Conservation (phyloP, 176 grass and related monocot species). For the Bolboschoenus planiculmis region DNA sequence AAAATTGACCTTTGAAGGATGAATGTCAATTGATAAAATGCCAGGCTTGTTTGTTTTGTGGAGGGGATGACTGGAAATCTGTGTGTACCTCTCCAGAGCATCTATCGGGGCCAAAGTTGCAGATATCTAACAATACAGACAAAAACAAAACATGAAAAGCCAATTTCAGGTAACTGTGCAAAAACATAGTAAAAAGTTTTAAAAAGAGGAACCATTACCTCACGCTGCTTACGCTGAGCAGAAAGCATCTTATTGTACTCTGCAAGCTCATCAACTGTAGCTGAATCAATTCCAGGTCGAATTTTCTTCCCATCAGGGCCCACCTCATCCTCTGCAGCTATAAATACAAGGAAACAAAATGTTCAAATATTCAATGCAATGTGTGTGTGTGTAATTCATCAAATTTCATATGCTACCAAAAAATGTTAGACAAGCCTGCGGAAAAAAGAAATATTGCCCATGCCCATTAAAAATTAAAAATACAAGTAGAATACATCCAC, state of each 20-base stretch:
- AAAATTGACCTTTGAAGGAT: slow-evolving; percentile 79
- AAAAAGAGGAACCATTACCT: slow-evolving; percentile 40
- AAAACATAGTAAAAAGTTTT: background rate
- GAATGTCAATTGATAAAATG: slow-evolving; percentile 88
- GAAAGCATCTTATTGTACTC: slow-evolving; percentile 92
- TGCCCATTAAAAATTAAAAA: background rate
- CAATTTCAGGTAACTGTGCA: background rate
- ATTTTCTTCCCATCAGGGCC: slow-evolving; percentile 86
- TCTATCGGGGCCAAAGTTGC: slow-evolving; percentile 56
- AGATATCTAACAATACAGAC: slow-evolving; percentile 40
- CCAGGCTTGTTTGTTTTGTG: slow-evolving; percentile 97
- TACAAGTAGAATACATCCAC: background rate
- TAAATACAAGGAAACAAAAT: slow-evolving; percentile 9
- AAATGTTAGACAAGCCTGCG: background rate
- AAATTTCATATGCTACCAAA: background rate
- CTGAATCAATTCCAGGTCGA: slow-evolving; percentile 77
- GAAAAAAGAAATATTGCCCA: background rate
- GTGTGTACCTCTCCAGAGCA: slow-evolving; percentile 78
- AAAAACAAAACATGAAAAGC: background rate
- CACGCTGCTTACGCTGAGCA: slow-evolving; percentile 92
- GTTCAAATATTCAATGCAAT: background rate
- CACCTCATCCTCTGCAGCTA: slow-evolving; percentile 80
- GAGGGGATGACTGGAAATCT: slow-evolving; percentile 89
- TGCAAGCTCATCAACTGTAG: slow-evolving; percentile 79
- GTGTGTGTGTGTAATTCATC: background rate